These are phyloP conservation scores for Flaveria brownii DNA, from an alignment of 129 eudicot species.

Conservation along the genomic window DNA sequence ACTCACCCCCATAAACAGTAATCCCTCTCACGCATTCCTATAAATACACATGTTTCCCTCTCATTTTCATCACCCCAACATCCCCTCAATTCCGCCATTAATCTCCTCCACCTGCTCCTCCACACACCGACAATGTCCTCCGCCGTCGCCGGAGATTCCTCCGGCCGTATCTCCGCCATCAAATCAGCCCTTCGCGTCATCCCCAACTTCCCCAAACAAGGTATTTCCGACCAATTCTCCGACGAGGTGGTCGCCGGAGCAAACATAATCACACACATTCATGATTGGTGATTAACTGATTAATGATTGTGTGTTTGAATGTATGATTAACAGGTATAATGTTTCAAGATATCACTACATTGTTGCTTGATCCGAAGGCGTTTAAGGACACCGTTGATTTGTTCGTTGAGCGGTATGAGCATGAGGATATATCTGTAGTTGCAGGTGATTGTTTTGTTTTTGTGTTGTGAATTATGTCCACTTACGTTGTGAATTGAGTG, in stretches of 20 bases:
- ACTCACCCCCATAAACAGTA: too few species aligned
- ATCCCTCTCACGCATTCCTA: constrained; percentile 24
- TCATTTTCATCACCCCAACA: constrained; percentile 24
- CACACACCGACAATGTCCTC: constrained; percentile 29
- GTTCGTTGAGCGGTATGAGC: constrained; percentile 77
- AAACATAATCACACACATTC: constrained; percentile 15
- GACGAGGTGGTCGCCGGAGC: neutral
- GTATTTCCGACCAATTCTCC: constrained; percentile 24
- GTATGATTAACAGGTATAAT: constrained; percentile 57
- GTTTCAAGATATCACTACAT: constrained; percentile 89
- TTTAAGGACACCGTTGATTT: constrained; percentile 82
- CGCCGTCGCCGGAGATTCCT: constrained; percentile 24
- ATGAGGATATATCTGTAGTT: constrained; percentile 63
- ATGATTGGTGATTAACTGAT: neutral
- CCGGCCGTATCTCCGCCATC: constrained; percentile 49
- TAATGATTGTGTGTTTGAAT: neutral
- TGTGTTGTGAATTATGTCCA: neutral
- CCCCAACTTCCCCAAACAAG: constrained; percentile 93
- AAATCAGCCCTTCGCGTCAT: constrained; percentile 71
- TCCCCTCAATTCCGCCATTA: constrained; percentile 32
- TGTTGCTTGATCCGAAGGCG: constrained; percentile 74
- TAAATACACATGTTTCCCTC: constrained; percentile 36
- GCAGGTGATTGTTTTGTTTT: constrained; percentile 54
- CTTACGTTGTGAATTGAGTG: constrained; percentile 20
- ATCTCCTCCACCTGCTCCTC: constrained; percentile 27